These are phyloP conservation scores for Pleodorina starrii DNA, from an alignment of 139 green algal genomes.

Conservation along the genomic window DNA sequence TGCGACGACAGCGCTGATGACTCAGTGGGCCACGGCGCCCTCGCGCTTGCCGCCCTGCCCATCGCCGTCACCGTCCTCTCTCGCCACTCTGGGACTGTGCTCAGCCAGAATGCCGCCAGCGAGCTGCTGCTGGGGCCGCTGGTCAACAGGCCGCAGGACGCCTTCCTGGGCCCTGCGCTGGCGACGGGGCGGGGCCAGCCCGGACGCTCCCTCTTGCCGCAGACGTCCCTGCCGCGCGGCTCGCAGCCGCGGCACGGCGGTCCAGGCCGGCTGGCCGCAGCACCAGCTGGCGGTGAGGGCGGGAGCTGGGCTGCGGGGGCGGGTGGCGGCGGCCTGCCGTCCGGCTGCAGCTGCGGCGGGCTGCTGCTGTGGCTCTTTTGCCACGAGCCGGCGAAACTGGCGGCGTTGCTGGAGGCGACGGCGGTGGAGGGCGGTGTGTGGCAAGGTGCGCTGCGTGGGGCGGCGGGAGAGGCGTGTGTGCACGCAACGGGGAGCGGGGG, in stretches of 20 bases:
- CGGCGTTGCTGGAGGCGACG: neutral
- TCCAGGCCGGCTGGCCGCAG: too few species aligned
- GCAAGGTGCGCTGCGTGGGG: neutral
- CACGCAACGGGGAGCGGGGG: too few species aligned
- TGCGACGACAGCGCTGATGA: neutral
- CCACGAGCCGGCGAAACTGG: constrained; percentile 4
- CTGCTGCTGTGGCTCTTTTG: neutral
- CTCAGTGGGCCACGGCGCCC: neutral
- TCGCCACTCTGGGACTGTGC: neutral
- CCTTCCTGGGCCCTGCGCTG: neutral
- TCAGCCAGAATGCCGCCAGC: constrained; percentile 16
- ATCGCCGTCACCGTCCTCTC: neutral
- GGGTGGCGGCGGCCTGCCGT: neutral
- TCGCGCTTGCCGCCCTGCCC: constrained; percentile 10
- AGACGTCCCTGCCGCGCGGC: too few species aligned
- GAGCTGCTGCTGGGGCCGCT: constrained; percentile 2
- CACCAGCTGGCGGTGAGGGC: too few species aligned
- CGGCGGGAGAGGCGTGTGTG: neutral
- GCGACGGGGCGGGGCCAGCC: too few species aligned
- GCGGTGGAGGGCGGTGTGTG: neutral
- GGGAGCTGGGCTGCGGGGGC: too few species aligned
- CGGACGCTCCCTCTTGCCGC: too few species aligned
- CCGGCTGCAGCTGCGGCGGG: neutral
- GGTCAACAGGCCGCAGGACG: neutral
- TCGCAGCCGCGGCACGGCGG: too few species aligned